These are phyloP conservation scores for Boechera stricta DNA, from an alignment of 345 rosid genomes.

Conservation along the genomic window DNA sequence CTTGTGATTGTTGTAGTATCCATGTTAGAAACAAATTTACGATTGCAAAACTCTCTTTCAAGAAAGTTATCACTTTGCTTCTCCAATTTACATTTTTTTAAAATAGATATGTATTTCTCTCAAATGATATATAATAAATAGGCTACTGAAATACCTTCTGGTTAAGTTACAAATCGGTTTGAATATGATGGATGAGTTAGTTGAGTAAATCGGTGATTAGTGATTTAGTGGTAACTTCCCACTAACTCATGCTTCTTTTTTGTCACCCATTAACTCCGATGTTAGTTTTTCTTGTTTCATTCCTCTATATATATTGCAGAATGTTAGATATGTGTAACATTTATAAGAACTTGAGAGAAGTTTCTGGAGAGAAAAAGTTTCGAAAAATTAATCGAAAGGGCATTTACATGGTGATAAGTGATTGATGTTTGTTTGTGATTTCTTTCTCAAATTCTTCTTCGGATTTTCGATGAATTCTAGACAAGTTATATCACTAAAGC, in stretches of 20 bases:
- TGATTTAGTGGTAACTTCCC: background rate
- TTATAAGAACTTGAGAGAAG: background rate
- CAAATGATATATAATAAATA: background rate
- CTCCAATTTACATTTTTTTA: background rate
- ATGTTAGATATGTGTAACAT: background rate
- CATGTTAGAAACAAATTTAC: constrained; percentile 31
- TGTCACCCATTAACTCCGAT: background rate
- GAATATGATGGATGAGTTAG: background rate
- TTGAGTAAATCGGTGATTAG: background rate
- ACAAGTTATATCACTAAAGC: background rate
- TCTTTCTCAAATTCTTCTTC: background rate
- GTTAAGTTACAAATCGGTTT: background rate
- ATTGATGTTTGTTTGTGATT: background rate
- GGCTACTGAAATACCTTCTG: background rate
- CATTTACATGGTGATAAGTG: background rate
- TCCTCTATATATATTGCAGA: background rate
- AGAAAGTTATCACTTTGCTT: constrained; percentile 27
- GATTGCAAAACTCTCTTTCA: constrained; percentile 35
- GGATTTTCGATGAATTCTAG: background rate
- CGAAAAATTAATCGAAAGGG: background rate
- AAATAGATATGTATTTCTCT: background rate
- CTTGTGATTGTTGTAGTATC: constrained; percentile 45
- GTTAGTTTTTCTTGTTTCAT: background rate
- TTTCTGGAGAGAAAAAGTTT: background rate
- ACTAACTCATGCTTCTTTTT: background rate